Evolutionary conservation across 495 filamentous ascomycete species (phyloP), one percentile per base, ranked within the genome.

Genomic region (Penicillium paxilli): DNA sequence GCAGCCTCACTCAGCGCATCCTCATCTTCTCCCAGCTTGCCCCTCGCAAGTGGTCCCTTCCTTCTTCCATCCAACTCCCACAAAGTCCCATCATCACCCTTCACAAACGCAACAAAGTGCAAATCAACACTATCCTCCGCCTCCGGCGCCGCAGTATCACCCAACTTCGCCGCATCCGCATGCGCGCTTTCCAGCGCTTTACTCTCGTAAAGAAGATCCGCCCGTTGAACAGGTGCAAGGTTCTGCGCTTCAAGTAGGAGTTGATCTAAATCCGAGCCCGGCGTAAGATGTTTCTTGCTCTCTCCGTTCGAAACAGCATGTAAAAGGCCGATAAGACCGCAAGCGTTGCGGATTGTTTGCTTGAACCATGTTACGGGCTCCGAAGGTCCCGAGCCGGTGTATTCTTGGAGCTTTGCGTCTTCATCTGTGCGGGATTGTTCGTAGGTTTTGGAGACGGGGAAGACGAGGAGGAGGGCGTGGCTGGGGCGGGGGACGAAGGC

Each of bases 31-130:
- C 16, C 74, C 54, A 90, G 53, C 21, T 50, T 22, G 0, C 86
- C 87, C 47, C 87, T 73, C 54, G 80, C 72, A 55, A 90, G 65
- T 41, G 87, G 85, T 11, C 88, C 85, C 74, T 87, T 90, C 65
- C 88, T 70, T 30, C 85, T 63, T 8, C 92, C 91, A 75, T 96
- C 90, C 54, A 96, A 72, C 79, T 95, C 92, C 85, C 92, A 96
- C 55, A 96, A 65, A 55, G 78, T 78, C 40, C 84, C 84, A 64
- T 86, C 81, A n/a, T 64, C 70, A 1, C 81, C 82, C 74, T 87
- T 90, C 5, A 93, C 89, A 75, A 96, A 95, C 54, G 83, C 86
- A 55, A 96, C 89, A 73, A 91, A 95, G 67, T 96, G 91, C 64
- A 88, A 68, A 63, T 90, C 87, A 21, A 90, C 80, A 65, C 83